These are phyloP conservation scores for Aspergillus sp. DNA, from an alignment of 2,329 filamentous ascomycete genomes.

Conservation along the genomic window DNA sequence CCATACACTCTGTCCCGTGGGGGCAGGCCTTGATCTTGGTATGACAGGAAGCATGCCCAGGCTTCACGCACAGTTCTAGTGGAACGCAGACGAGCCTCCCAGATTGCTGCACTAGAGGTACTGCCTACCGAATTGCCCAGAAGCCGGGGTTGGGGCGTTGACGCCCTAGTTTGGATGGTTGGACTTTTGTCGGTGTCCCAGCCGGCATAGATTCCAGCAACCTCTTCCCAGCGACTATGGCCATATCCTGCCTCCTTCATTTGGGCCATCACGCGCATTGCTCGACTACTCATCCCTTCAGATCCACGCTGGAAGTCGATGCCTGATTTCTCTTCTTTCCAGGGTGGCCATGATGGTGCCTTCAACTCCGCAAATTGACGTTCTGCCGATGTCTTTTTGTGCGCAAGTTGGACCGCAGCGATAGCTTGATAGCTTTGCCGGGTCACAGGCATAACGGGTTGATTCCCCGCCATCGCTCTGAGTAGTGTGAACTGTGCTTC, in stretches of 20 bases:
- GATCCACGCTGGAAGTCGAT: slow-evolving; percentile 59
- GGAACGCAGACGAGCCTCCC: slow-evolving; percentile 58
- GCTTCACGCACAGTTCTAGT: slow-evolving; percentile 63
- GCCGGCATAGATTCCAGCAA: slow-evolving; percentile 56
- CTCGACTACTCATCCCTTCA: slow-evolving; percentile 57
- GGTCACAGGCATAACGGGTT: slow-evolving; percentile 57
- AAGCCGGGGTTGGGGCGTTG: slow-evolving; percentile 35
- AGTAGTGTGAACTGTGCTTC: slow-evolving; percentile 59
- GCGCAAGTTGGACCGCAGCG: slow-evolving; percentile 56
- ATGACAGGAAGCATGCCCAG: slow-evolving; percentile 64
- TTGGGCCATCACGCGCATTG: slow-evolving; percentile 54
- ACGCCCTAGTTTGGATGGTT: slow-evolving; percentile 59
- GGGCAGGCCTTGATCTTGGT: slow-evolving; percentile 44
- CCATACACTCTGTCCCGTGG: slow-evolving; percentile 48
- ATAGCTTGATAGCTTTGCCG: slow-evolving; percentile 58
- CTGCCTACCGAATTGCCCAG: slow-evolving; percentile 15
- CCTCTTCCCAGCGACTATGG: slow-evolving; percentile 51
- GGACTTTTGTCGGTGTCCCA: slow-evolving; percentile 65
- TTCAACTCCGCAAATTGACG: slow-evolving; percentile 60
- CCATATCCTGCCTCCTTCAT: slow-evolving; percentile 62
- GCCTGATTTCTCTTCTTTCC: slow-evolving; percentile 61
- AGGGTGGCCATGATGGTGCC: slow-evolving; percentile 63
- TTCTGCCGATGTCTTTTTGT: slow-evolving; percentile 56
- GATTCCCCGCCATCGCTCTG: slow-evolving; percentile 55
- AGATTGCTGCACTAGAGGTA: slow-evolving; percentile 41